phyloP scores from a whole-genome alignment of 2,329 filamentous ascomycete genomes.

The Xylaria digitata region DNA sequence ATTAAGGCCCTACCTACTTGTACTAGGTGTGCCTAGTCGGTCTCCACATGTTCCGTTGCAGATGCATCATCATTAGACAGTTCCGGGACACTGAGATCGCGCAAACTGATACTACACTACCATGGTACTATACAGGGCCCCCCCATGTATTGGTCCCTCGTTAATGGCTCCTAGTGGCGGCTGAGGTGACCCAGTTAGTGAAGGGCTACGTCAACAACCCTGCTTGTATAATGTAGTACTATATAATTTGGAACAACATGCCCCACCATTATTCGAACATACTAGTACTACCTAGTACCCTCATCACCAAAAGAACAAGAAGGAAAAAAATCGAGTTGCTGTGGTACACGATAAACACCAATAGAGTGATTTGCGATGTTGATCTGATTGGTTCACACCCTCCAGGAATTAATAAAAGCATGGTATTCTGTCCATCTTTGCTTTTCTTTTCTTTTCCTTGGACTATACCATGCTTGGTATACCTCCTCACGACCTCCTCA shows the following conservation, averaged over 20 bases:
- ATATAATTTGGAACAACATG: neutral
- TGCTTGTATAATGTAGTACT: constrained; percentile 14
- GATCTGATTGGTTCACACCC: constrained; percentile 17
- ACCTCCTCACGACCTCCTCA: neutral
- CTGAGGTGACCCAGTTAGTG: constrained; percentile 27
- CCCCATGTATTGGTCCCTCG: constrained; percentile 2
- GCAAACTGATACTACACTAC: constrained; percentile 2
- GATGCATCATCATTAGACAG: neutral
- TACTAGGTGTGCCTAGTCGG: no score
- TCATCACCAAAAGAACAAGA: constrained; percentile 7
- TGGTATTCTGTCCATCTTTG: neutral
- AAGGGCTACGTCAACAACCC: constrained; percentile 44
- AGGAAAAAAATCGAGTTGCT: constrained; percentile 2
- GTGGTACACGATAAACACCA: neutral
- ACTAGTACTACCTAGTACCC: no score
- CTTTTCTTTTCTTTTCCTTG: neutral
- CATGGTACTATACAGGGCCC: constrained; percentile 5
- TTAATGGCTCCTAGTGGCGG: constrained; percentile 13
- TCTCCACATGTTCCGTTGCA: neutral
- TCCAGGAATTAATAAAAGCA: neutral
- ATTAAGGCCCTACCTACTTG: no score
- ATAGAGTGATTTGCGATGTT: constrained; percentile 9
- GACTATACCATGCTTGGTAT: no score
- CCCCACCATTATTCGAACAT: no score
- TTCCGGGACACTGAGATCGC: no score